Conservation (phyloP, 2,329 filamentous ascomycete species). For the Neofusicoccum sp. region DNA sequence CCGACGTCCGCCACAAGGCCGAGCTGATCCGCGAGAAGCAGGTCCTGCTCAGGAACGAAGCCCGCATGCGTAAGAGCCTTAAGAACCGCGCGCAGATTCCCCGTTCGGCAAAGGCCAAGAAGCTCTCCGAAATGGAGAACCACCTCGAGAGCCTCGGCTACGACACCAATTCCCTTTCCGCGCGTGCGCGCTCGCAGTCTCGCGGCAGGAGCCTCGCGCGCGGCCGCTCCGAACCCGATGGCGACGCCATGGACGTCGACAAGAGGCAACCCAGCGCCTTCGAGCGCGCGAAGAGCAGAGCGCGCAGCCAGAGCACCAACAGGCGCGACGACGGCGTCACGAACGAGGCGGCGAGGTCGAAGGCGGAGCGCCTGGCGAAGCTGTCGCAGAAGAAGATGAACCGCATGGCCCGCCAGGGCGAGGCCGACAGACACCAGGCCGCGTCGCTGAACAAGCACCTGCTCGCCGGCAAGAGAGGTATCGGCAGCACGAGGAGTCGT, state of each 20-base stretch:
- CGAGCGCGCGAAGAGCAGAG: conserved; percentile 68
- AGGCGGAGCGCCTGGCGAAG: conserved; percentile 85
- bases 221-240: conserved; percentile 54
- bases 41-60: conserved; percentile 86
- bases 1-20: conserved; percentile 85
- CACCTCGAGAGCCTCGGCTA: conserved; percentile 82
- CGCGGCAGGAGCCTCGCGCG: conserved; percentile 71
- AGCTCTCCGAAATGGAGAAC: conserved; percentile 81
- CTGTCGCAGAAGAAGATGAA: conserved; percentile 98
- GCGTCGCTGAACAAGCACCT: conserved; percentile 85
- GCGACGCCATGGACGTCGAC: conserved; percentile 71
- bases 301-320: conserved; percentile 63
- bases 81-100: conserved; percentile 97
- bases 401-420: conserved; percentile 92
- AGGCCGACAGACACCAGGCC: conserved; percentile 87
- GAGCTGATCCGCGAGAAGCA: conserved; percentile 95
- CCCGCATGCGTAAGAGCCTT: conserved; percentile 90
- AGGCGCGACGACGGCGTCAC: conserved; percentile 75
- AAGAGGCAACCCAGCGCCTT: conserved; percentile 28
- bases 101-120: conserved; percentile 74
- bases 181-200: conserved; percentile 67
- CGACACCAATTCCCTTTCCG: conserved; percentile 72
- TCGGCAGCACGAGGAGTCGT: conserved; percentile 76
- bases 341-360: conserved; percentile 63
- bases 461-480: conserved; percentile 87